These are phyloP conservation scores for Berberis thunbergii DNA, from an alignment of 164 flowering plant species.

Conservation along the genomic window DNA sequence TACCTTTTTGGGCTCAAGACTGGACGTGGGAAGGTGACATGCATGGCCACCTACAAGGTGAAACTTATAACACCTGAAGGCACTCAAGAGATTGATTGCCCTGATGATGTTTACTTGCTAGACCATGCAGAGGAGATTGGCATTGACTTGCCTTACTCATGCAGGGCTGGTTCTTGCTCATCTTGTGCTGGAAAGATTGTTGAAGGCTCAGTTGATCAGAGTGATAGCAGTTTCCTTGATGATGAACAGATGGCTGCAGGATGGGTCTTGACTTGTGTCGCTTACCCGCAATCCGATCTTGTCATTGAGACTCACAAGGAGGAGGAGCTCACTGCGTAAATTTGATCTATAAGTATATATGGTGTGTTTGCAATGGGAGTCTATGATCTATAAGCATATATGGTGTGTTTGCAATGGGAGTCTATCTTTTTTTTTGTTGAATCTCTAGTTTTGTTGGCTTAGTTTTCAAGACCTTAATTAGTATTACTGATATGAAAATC, in stretches of 20 bases:
- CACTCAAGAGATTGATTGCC: slow-evolving; percentile 28
- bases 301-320: slow-evolving; percentile 81
- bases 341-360: background rate
- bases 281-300: slow-evolving; percentile 46
- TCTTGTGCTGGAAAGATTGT: slow-evolving; percentile 67
- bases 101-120: slow-evolving; percentile 53
- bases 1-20: slow-evolving; percentile 41
- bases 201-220: slow-evolving; percentile 52
- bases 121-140: slow-evolving; percentile 70
- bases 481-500: too few relatives aligned
- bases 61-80: slow-evolving; percentile 46
- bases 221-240: slow-evolving; percentile 62
- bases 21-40: slow-evolving; percentile 23
- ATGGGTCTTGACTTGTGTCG: slow-evolving; percentile 76
- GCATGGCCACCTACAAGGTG: slow-evolving; percentile 54
- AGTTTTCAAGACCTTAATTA: background rate
- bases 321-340: slow-evolving; percentile 46
- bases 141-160: slow-evolving; percentile 72
- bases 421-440: background rate
- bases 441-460: background rate
- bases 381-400: too few relatives aligned
- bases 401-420: too few relatives aligned
- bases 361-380: too few relatives aligned
- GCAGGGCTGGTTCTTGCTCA: slow-evolving; percentile 91
- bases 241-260: slow-evolving; percentile 62